A percentile compares a stretch with the other conserved stretches of the same genome.
These are phyloP conservation scores for Cylindrotheca closterium DNA, from an alignment of 108 stramenopile genomes.

Conservation along the genomic window DNA sequence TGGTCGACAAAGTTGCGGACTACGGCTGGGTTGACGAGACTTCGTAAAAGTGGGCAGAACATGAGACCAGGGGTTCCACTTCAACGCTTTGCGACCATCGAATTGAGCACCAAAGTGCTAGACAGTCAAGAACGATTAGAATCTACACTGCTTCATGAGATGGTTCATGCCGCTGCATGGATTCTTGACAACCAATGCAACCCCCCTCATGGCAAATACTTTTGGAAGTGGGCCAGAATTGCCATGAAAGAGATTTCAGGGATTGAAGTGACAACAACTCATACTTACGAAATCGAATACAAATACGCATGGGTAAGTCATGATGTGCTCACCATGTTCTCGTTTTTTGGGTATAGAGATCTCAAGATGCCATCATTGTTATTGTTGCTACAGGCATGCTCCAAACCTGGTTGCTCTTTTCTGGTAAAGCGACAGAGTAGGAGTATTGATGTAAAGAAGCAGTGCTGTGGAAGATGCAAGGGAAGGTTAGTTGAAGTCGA, in stretches of 20 bases:
- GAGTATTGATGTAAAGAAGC: constrained; percentile 54
- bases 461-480: constrained; percentile 72
- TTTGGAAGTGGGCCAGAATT: constrained; percentile 84
- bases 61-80: constrained; percentile 11
- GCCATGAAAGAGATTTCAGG: constrained; percentile 64
- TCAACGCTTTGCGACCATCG: constrained; percentile 58
- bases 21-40: constrained; percentile 86
- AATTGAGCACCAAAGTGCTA: constrained; percentile 88
- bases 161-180: constrained; percentile 96
- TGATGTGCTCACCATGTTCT: not conserved
- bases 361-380: not conserved
- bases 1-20: constrained; percentile 85
- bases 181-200: constrained; percentile 79
- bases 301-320: constrained; percentile 64
- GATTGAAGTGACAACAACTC: constrained; percentile 77
- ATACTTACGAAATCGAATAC: constrained; percentile 75
- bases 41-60: constrained; percentile 10
- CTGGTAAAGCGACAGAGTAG: constrained; percentile 68
- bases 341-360: not conserved
- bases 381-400: constrained; percentile 32
- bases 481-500: constrained; percentile 69
- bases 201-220: constrained; percentile 81
- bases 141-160: constrained; percentile 89
- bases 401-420: constrained; percentile 40
- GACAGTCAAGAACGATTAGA: constrained; percentile 72